Evolutionary conservation across 2,329 filamentous ascomycete species (phyloP).

Genomic region (Trichoderma sp.): DNA sequence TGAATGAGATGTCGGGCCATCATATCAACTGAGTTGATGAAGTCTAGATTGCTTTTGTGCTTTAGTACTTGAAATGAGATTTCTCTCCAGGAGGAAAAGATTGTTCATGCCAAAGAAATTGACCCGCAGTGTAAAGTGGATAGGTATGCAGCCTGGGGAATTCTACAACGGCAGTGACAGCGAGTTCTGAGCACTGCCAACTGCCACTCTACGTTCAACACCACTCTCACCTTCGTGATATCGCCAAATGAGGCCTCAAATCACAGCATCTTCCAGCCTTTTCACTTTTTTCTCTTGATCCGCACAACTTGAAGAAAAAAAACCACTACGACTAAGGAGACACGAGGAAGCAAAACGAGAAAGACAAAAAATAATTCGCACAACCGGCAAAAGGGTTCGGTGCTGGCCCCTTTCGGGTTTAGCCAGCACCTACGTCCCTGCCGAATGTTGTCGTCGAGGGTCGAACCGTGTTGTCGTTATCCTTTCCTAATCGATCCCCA

Average conservation of each 20-base stretch:
- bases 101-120: not conserved
- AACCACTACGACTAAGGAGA: not conserved
- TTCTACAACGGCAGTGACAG: not conserved
- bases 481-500: not conserved
- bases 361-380: not conserved
- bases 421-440: constrained; percentile 34
- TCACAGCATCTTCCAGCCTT: not conserved
- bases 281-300: not conserved
- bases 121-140: not conserved
- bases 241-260: not conserved
- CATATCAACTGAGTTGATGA: too few species aligned
- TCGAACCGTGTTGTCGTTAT: not conserved
- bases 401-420: constrained; percentile 19
- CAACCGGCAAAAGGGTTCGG: constrained; percentile 36
- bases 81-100: not conserved
- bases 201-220: not conserved
- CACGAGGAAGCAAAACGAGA: not conserved
- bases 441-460: constrained; percentile 8
- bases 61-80: not conserved
- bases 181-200: not conserved
- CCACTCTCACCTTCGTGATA: not conserved
- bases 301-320: not conserved
- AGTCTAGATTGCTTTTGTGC: not conserved
- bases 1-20: not conserved
- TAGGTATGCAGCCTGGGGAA: not conserved